Evolutionary conservation across 177 flowering plant genomes (phyloP), one percentile per base, ranked within the genome.

Genomic region (Vitis hybrid): DNA sequence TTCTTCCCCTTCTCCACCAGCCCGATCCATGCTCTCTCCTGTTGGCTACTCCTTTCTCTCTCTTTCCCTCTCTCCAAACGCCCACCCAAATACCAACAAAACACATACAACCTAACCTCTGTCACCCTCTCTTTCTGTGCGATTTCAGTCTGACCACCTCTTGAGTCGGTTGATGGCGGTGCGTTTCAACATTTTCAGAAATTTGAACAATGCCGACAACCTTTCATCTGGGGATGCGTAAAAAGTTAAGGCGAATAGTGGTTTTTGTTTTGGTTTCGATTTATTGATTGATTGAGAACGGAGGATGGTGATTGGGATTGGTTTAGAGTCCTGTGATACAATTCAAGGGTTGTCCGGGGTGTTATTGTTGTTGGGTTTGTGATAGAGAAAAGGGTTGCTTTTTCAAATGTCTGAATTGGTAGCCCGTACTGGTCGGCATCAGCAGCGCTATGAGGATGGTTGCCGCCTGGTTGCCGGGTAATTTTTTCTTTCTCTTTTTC

Each of bases 341-440:
- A 48, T 48, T 63, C 14, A 48, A 63, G 66, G 53, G 22, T 49
- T 49, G 26, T 8, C 9, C 48, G 48, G 9, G 48, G 48, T 39
- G 7, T 39, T 39, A 39, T 39, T 39, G 8, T 39, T 39, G 8
- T 8, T 39, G 48, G 48, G 48, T 39, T 45, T 9, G 29, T 18
- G 7, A 45, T 63, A 18, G 60, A 18, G 10, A 3, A 18, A 56
- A 13, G 26, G 48, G 48, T 39, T 39, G 62, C 26, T 19, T 61
- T 34, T 22, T 61, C 62, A 77, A 69, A 84, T 86, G 90, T 76
- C 84, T 59, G 88, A 76, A 58, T 81, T 86, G 86, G 88, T 86
- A 34, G 90, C 90, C 26, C 85, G 90, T 9, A 86, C 87, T 50
- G 90, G 90, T 76, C 90, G 88, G 48, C 88, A 73, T 63, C 85